Conservation (phyloP, 192 early-diverging fungal species). For the Coemansia sp. region DNA sequence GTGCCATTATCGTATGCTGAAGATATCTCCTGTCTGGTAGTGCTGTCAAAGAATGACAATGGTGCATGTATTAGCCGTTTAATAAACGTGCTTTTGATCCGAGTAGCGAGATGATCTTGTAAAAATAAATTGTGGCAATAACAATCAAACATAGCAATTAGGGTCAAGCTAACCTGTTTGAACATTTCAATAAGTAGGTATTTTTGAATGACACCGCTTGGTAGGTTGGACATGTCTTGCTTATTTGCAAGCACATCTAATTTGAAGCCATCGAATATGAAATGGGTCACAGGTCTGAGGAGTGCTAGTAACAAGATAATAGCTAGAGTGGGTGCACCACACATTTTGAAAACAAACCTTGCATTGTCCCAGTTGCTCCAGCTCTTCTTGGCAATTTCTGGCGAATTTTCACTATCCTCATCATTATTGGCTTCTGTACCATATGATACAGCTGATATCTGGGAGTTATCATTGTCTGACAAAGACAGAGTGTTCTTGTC, state of each 20-base stretch:
- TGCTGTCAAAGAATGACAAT: slow-evolving; percentile 32
- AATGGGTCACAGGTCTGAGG: slow-evolving; percentile 10
- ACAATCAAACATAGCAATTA: too few relatives aligned
- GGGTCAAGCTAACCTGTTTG: not conserved
- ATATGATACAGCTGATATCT: not conserved
- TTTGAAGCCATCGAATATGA: slow-evolving; percentile 4
- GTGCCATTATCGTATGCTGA: slow-evolving; percentile 15
- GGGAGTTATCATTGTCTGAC: not conserved
- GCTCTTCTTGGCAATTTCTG: not conserved
- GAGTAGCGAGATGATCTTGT: too few relatives aligned
- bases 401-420: not conserved
- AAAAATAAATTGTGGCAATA: not conserved
- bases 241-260: slow-evolving; percentile 6
- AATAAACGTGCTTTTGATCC: too few relatives aligned
- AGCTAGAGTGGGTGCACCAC: slow-evolving; percentile 12
- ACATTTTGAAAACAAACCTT: slow-evolving; percentile 3
- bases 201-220: not conserved
- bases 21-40: slow-evolving; percentile 7
- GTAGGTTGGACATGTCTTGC: not conserved
- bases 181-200: slow-evolving; percentile 20
- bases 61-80: slow-evolving; percentile 23
- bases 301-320: slow-evolving; percentile 10
- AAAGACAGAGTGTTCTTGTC: too few relatives aligned
- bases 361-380: slow-evolving; percentile 1
- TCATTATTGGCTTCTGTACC: not conserved